phyloP scores from a whole-genome alignment of 805 yeast species.

The Barnettozyma wickerhamii region DNA sequence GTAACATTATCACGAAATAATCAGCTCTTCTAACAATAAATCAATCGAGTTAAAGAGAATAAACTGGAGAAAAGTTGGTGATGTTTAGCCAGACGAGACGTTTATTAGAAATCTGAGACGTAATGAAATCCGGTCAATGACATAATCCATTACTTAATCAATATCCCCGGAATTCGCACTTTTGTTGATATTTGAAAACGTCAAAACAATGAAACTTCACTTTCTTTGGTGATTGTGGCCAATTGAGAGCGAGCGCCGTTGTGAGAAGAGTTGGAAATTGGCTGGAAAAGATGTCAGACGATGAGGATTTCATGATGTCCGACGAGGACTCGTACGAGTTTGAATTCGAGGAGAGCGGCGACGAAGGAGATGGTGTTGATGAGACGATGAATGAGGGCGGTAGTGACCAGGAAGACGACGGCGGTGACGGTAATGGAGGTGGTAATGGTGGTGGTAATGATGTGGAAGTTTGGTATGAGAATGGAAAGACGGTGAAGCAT shows the following conservation, averaged over 20 bases:
- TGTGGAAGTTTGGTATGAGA: conserved; percentile 27
- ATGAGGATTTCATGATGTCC: conserved; percentile 28
- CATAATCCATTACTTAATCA: no score
- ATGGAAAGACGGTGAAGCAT: conserved; percentile 22
- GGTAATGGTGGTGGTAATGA: conserved; percentile 19
- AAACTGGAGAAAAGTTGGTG: no score
- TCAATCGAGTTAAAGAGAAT: neutral
- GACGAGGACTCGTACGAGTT: conserved; percentile 27
- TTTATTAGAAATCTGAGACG: no score
- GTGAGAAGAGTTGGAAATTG: no score
- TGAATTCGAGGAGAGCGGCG: conserved; percentile 23
- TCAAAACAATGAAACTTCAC: no score
- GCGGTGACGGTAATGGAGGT: conserved; percentile 1
- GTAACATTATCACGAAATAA: no score
- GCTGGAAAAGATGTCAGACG: conserved; percentile 23
- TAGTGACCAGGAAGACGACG: conserved; percentile 4
- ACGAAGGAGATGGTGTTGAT: conserved; percentile 5
- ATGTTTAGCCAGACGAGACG: no score
- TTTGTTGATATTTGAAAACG: no score
- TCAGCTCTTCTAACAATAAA: conserved; percentile 1
- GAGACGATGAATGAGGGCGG: conserved; percentile 6
- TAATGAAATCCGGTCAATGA: no score
- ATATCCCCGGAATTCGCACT: no score
- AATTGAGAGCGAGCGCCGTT: neutral
- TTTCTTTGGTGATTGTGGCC: no score